Conservation (phyloP, 495 filamentous ascomycete genomes). For the Aspergillus sclerotioniger region DNA sequence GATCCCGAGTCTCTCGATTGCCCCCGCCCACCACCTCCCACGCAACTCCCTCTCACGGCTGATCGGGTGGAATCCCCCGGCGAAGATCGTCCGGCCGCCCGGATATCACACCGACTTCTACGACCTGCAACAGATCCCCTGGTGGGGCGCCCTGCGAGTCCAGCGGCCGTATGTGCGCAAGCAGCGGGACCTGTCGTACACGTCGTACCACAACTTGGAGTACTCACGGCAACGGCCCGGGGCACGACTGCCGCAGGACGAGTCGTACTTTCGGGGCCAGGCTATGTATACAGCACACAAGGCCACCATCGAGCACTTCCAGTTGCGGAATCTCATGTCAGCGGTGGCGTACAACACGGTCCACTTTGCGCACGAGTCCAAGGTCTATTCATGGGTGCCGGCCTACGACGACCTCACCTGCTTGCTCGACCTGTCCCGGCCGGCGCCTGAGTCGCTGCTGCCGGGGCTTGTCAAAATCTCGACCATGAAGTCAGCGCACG, state of each 20-base stretch:
- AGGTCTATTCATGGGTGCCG: constrained; percentile 49
- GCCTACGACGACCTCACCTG: constrained; percentile 38
- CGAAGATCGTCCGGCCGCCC: constrained; percentile 37
- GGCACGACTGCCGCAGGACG: constrained; percentile 27
- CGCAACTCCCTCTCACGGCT: constrained; percentile 30
- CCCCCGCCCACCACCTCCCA: constrained; percentile 14
- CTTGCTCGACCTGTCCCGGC: constrained; percentile 63
- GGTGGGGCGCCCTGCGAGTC: constrained; percentile 60
- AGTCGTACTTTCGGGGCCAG: constrained; percentile 64
- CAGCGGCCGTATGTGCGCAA: constrained; percentile 58
- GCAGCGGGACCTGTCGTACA: constrained; percentile 52
- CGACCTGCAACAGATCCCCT: constrained; percentile 80
- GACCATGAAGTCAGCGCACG: constrained; percentile 64
- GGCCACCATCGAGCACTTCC: constrained; percentile 76
- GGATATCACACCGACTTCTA: constrained; percentile 55
- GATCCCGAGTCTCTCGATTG: constrained; percentile 22
- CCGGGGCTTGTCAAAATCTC: constrained; percentile 57
- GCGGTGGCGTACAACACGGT: constrained; percentile 69
- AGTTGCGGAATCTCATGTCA: constrained; percentile 81
- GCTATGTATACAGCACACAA: constrained; percentile 65
- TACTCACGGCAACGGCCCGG: constrained; percentile 29
- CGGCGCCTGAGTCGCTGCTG: constrained; percentile 37
- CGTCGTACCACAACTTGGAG: constrained; percentile 42
- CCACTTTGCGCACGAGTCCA: constrained; percentile 67
- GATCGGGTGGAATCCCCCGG: constrained; percentile 39